phyloP scores from a whole-genome alignment of 148 eudicot species.

The Nepenthes gracilis region DNA sequence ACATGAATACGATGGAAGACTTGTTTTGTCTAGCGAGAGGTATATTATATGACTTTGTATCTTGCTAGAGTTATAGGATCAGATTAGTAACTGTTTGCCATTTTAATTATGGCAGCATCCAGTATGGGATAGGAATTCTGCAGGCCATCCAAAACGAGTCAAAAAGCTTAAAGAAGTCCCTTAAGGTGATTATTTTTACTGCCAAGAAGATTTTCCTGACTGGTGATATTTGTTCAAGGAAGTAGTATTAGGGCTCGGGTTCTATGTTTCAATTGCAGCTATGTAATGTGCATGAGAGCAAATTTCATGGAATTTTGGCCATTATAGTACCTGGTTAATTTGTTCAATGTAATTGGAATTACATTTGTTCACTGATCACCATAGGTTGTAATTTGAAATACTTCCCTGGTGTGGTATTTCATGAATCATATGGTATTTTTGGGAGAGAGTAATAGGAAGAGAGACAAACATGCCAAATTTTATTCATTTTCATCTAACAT shows the following conservation, averaged over 20 bases:
- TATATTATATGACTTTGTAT: constrained; percentile 10
- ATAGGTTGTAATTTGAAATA: too few relatives aligned
- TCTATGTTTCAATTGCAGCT: too few relatives aligned
- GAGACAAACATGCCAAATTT: too few relatives aligned
- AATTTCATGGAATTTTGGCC: too few relatives aligned
- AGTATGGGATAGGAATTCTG: constrained; percentile 58
- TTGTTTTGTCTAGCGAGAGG: constrained; percentile 69
- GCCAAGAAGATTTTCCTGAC: neutral
- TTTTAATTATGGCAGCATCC: constrained; percentile 50
- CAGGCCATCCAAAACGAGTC: constrained; percentile 74
- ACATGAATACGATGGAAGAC: constrained; percentile 37
- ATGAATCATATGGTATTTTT: too few relatives aligned
- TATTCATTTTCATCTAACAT: too few relatives aligned
- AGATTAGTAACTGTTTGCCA: neutral
- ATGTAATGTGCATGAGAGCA: too few relatives aligned
- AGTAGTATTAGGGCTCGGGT: neutral
- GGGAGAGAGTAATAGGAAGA: too few relatives aligned
- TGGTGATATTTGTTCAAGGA: neutral
- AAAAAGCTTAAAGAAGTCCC: constrained; percentile 75
- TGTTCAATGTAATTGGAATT: too few relatives aligned
- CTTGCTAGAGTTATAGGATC: neutral
- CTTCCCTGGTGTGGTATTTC: too few relatives aligned
- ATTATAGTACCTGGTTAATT: too few relatives aligned
- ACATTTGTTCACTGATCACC: too few relatives aligned
- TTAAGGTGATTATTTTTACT: constrained; percentile 43